phyloP scores from a whole-genome alignment of 1,284 basidiomycete species.

The Neotropicomus parvogracilis region DNA sequence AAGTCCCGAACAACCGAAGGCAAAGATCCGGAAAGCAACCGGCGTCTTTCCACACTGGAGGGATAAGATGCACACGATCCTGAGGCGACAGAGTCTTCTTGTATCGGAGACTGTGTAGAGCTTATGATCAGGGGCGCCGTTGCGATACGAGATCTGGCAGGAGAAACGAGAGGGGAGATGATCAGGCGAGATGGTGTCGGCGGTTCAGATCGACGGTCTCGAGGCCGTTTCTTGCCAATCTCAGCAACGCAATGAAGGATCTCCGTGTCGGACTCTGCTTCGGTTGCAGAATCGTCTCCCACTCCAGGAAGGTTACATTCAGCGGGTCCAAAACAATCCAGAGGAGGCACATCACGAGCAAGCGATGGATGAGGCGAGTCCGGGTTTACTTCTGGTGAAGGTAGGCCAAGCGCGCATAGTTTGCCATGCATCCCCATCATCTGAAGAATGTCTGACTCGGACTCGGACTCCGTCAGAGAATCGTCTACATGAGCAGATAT shows the following conservation, averaged over 20 bases:
- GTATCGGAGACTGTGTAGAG: constrained; percentile 4
- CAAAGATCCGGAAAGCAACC: constrained; percentile 15
- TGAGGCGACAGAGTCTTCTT: constrained; percentile 6
- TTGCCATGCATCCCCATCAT: constrained; percentile 8
- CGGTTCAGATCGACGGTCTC: not conserved
- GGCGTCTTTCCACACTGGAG: not conserved
- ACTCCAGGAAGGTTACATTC: not conserved
- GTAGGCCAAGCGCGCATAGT: not conserved
- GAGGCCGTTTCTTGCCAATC: constrained; percentile 16
- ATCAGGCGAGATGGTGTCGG: constrained; percentile 6
- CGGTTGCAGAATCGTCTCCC: constrained; percentile 33
- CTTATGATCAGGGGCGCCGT: not conserved
- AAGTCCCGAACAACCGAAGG: constrained; percentile 35
- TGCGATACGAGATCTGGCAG: constrained; percentile 17
- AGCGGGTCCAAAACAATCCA: not conserved
- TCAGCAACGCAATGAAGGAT: constrained; percentile 27
- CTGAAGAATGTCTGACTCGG: constrained; percentile 19
- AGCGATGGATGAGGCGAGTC: not conserved
- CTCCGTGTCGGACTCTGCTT: constrained; percentile 34
- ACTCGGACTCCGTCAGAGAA: constrained; percentile 34
- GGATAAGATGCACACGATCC: not conserved
- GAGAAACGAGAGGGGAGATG: constrained; percentile 30
- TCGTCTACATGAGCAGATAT: constrained; percentile 17
- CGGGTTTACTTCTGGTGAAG: not conserved
- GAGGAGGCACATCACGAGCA: not conserved